A percentile compares a stretch with the other conserved stretches of the same genome.
These are phyloP conservation scores for Blakeslea trispora DNA, from an alignment of 371 early-diverging fungal genomes.

Conservation along the genomic window DNA sequence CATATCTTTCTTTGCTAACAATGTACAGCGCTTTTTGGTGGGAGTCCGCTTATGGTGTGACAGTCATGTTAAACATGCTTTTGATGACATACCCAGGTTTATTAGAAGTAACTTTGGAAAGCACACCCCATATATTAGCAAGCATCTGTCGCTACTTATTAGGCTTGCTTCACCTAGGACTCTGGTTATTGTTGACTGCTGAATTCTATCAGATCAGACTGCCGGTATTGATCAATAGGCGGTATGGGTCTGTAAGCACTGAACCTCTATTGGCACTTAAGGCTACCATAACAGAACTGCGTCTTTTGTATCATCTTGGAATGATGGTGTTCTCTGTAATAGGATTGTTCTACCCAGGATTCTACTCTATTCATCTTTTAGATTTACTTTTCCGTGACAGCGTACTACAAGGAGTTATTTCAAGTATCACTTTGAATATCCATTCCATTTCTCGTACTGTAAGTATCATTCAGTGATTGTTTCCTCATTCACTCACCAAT, in stretches of 20 bases:
- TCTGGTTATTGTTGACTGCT: slow-evolving; percentile 46
- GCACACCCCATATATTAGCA: background rate
- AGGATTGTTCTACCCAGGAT: slow-evolving; percentile 43
- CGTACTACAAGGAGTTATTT: slow-evolving; percentile 61
- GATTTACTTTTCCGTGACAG: slow-evolving; percentile 63
- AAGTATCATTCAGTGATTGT: slow-evolving; percentile 1
- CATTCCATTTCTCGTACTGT: slow-evolving; percentile 55
- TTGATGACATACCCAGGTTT: slow-evolving; percentile 33
- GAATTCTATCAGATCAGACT: slow-evolving; percentile 58
- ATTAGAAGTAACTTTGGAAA: background rate
- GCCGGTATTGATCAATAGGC: slow-evolving; percentile 52
- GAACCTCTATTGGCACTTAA: slow-evolving; percentile 16
- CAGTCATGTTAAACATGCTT: slow-evolving; percentile 45
- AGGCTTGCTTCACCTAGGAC: slow-evolving; percentile 34
- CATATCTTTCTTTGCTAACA: slow-evolving; percentile 39
- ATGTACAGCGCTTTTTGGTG: slow-evolving; percentile 53
- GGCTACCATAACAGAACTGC: slow-evolving; percentile 31
- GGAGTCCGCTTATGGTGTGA: slow-evolving; percentile 47
- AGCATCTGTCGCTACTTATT: slow-evolving; percentile 19
- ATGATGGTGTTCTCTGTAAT: slow-evolving; percentile 45
- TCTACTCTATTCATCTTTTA: slow-evolving; percentile 55
- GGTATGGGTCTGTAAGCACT: slow-evolving; percentile 8
- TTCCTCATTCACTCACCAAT: too few species aligned
- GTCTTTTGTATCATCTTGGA: slow-evolving; percentile 42
- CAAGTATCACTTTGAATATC: slow-evolving; percentile 57